Evolutionary conservation across 2,329 filamentous ascomycete genomes (phyloP).

Genomic region (Drechslerella coelobrocha): DNA sequence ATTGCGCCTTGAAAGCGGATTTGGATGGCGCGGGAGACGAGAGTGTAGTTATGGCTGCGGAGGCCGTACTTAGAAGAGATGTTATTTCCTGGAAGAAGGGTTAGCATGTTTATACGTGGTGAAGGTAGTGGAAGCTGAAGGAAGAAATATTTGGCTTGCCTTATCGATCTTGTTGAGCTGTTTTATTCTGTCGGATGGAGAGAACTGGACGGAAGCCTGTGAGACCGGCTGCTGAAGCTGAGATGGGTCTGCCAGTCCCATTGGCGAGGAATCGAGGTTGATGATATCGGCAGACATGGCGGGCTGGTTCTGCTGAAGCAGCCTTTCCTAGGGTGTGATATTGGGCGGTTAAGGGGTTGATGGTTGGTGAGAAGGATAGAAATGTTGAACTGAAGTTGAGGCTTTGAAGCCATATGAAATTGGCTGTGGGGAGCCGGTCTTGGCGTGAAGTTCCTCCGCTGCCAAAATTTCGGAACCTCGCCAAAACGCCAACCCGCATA

Average conservation of each 20-base stretch:
- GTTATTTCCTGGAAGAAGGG: constrained; percentile 39
- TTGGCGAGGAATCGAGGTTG: constrained; percentile 36
- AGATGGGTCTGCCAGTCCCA: constrained; percentile 12
- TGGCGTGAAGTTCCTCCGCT: constrained; percentile 37
- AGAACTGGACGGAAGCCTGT: constrained; percentile 35
- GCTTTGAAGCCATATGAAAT: constrained; percentile 11
- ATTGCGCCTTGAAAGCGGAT: constrained; percentile 35
- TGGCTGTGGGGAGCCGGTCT: constrained; percentile 8
- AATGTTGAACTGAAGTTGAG: background rate
- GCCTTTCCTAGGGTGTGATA: background rate
- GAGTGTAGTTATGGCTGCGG: constrained; percentile 51
- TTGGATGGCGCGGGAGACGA: constrained; percentile 24
- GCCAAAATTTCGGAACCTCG: constrained; percentile 49
- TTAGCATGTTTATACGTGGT: background rate
- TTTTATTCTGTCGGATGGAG: constrained; percentile 42
- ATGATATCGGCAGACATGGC: background rate
- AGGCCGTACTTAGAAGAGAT: constrained; percentile 44
- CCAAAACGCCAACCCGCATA: constrained; percentile 40
- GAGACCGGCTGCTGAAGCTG: constrained; percentile 16
- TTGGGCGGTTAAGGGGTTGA: background rate
- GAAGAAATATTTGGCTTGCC: background rate
- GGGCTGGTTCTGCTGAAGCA: too few relatives aligned
- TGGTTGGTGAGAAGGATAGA: background rate
- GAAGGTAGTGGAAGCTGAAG: background rate
- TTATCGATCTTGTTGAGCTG: constrained; percentile 50